phyloP scores from a whole-genome alignment of 106 monocot genomes.

The Gastrodia elata region DNA sequence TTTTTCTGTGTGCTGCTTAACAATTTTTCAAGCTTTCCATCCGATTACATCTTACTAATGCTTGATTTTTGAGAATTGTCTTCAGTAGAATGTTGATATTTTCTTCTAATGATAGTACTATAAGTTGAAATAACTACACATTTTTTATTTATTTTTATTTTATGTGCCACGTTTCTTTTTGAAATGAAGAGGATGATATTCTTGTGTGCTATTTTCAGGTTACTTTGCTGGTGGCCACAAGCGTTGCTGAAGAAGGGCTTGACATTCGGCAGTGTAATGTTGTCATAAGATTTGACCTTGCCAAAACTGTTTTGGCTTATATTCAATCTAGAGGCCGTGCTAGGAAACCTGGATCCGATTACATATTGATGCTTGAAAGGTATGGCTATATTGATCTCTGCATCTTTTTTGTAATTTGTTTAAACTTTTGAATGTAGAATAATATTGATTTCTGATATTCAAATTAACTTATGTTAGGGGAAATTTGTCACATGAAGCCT shows the following conservation, averaged over 20 bases:
- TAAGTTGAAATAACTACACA: not conserved
- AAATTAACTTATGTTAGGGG: conserved; percentile 38
- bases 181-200: not conserved
- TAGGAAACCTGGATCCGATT: conserved; percentile 97
- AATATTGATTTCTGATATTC: not conserved
- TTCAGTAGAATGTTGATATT: not conserved
- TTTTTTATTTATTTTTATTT: not conserved
- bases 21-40: not conserved
- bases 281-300: conserved; percentile 97
- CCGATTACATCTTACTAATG: not conserved
- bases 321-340: conserved; percentile 99
- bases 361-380: conserved; percentile 99
- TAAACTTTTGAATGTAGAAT: not conserved
- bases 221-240: conserved; percentile 86
- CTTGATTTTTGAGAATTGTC: not conserved
- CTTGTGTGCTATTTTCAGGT: conserved; percentile 39
- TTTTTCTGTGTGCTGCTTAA: not conserved
- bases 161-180: too few relatives aligned
- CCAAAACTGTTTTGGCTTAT: conserved; percentile 98
- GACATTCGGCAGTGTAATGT: conserved; percentile 99
- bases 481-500: conserved; percentile 87
- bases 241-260: conserved; percentile 99
- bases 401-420: not conserved
- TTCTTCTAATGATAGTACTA: not conserved
- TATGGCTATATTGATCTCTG: conserved; percentile 7